These are phyloP conservation scores for Chalaropsis thielavioides DNA, from an alignment of 2,329 filamentous ascomycete genomes.

Conservation along the genomic window DNA sequence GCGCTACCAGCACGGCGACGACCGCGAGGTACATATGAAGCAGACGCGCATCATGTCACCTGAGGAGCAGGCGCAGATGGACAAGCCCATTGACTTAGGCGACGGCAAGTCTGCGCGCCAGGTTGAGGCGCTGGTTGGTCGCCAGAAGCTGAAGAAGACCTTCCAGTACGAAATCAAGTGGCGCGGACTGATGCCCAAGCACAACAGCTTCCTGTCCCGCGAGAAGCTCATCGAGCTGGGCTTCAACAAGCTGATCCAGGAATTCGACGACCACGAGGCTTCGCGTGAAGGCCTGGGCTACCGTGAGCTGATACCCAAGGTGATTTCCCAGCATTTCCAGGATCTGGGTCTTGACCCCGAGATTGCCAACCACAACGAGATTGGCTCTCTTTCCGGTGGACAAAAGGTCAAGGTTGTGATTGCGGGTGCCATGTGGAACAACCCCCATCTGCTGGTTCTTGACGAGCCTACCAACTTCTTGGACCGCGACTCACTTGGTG, in stretches of 20 bases:
- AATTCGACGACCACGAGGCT: conserved; percentile 97
- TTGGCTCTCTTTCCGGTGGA: conserved; percentile 85
- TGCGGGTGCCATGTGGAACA: conserved; percentile 96
- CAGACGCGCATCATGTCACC: conserved; percentile 82
- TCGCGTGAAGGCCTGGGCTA: conserved; percentile 97
- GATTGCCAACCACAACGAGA: conserved; percentile 98
- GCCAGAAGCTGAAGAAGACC: conserved; percentile 97
- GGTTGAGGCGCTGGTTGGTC: conserved; percentile 80
- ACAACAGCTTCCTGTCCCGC: conserved; percentile 83
- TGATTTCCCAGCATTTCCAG: conserved; percentile 96
- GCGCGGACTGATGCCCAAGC: conserved; percentile 74
- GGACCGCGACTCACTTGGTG: conserved; percentile 92
- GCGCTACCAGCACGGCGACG: conserved; percentile 94
- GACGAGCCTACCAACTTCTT: conserved; percentile 99
- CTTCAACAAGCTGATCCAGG: conserved; percentile 86
- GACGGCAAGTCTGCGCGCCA: conserved; percentile 66
- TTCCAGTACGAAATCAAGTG: conserved; percentile 99
- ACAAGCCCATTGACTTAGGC: conserved; percentile 70
- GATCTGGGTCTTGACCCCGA: conserved; percentile 92
- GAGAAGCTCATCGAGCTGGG: conserved; percentile 78
- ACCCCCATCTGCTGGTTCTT: conserved; percentile 89
- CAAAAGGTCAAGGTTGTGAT: conserved; percentile 99
- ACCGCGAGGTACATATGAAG: conserved; percentile 94
- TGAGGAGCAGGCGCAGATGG: conserved; percentile 79
- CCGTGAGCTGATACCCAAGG: conserved; percentile 78